Conservation (phyloP, 2,329 filamentous ascomycete genomes). For the Chaetomiaceae sp. region DNA sequence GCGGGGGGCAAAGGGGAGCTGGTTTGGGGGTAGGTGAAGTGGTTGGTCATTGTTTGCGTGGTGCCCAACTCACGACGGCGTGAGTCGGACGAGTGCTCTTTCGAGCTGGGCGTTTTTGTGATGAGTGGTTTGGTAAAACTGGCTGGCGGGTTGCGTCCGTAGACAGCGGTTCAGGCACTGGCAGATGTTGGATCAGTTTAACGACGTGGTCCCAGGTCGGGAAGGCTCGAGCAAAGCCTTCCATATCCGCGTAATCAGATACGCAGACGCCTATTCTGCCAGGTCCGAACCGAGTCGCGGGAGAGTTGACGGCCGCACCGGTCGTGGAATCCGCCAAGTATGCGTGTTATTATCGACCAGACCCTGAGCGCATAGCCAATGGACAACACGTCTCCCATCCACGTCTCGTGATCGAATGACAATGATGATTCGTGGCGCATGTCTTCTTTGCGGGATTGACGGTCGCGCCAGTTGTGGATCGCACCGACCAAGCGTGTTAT, state of each 20-base stretch:
- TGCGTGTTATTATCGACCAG: no score
- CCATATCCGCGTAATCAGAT: no score
- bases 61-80: slow-evolving; percentile 3
- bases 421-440: no score
- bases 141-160: not conserved
- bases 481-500: no score
- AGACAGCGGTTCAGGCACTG: slow-evolving; percentile 2
- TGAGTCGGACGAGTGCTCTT: slow-evolving; percentile 7
- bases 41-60: slow-evolving; percentile 1
- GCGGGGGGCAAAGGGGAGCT: not conserved
- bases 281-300: not conserved
- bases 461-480: no score
- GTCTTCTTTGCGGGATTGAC: no score
- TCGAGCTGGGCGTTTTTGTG: slow-evolving; percentile 1
- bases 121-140: not conserved
- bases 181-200: slow-evolving; percentile 14
- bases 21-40: not conserved
- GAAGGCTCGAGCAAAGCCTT: not conserved
- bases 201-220: slow-evolving; percentile 19
- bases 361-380: no score
- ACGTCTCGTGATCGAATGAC: no score
- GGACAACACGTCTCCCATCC: no score
- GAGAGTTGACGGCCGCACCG: not conserved
- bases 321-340: no score
- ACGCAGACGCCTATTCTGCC: not conserved